A percentile compares a stretch with the other conserved stretches of the same genome.
Evolutionary conservation across 2,329 filamentous ascomycete genomes (phyloP).

Genomic region (Neopestalotiopsis sp.): DNA sequence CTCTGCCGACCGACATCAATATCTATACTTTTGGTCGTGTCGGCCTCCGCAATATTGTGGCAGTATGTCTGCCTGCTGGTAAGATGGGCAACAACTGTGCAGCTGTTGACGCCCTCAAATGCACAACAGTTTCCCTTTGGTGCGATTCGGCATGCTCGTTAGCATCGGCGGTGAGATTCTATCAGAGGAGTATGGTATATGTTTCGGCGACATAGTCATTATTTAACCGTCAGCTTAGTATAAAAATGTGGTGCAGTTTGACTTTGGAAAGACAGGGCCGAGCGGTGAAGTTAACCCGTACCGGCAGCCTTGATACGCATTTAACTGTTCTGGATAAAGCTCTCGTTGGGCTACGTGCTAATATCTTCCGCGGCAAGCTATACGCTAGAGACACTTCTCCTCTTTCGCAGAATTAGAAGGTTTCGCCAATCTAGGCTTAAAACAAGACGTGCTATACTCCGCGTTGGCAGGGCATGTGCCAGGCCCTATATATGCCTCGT

Average conservation of each 20-base stretch:
- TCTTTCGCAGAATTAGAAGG: too few species aligned
- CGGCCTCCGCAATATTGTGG: constrained; percentile 25
- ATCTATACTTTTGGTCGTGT: constrained; percentile 30
- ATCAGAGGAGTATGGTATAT: neutral
- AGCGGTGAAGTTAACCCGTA: neutral
- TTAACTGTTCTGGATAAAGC: neutral
- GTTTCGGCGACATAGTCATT: constrained; percentile 3
- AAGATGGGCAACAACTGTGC: neutral
- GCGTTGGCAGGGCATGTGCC: neutral
- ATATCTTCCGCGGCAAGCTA: too few species aligned
- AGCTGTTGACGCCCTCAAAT: constrained; percentile 27
- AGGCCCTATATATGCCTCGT: neutral
- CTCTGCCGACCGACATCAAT: constrained; percentile 25
- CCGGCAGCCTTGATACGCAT: neutral
- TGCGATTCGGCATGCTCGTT: constrained; percentile 31
- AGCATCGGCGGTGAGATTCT: constrained; percentile 33
- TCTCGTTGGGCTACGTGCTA: too few species aligned
- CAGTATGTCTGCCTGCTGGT: constrained; percentile 26
- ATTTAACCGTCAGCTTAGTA: neutral
- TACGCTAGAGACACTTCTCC: too few species aligned
- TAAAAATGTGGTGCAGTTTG: constrained; percentile 14
- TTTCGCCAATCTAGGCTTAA: too few species aligned
- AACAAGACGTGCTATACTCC: too few species aligned
- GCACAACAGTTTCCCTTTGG: constrained; percentile 23
- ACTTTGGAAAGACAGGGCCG: constrained; percentile 5